A percentile compares a stretch with the other conserved stretches of the same genome.
These are phyloP conservation scores for Agrocybe praecox DNA, from an alignment of 768 basidiomycete genomes.

Conservation along the genomic window DNA sequence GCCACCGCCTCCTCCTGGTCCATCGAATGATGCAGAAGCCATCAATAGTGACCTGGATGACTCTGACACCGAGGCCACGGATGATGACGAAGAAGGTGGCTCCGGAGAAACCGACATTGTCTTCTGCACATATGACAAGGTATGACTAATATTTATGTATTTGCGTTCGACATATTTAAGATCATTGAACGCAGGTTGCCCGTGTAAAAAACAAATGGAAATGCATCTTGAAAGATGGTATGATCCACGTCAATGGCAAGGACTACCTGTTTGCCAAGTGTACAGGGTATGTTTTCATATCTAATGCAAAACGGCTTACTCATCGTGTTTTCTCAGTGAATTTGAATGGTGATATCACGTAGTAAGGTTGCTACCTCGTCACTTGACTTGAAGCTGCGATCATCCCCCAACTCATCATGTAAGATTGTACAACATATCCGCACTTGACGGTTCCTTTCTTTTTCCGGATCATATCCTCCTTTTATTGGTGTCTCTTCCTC, in stretches of 20 bases:
- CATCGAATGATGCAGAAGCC: slow-evolving; percentile 67
- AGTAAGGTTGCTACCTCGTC: neutral
- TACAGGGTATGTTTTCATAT: slow-evolving; percentile 65
- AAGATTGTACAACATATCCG: slow-evolving; percentile 9
- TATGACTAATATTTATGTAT: slow-evolving; percentile 29
- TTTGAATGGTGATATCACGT: slow-evolving; percentile 39
- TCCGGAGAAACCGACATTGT: slow-evolving; percentile 87
- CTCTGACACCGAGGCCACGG: slow-evolving; percentile 85
- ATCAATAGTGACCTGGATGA: slow-evolving; percentile 98
- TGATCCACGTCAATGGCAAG: slow-evolving; percentile 95
- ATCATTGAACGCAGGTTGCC: slow-evolving; percentile 66
- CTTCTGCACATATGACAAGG: slow-evolving; percentile 99
- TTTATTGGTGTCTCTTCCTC: neutral
- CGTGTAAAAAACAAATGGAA: slow-evolving; percentile 99
- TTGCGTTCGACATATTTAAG: neutral
- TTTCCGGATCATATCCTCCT: neutral
- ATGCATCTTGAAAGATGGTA: slow-evolving; percentile 95
- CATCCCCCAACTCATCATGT: neutral
- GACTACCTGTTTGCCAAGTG: slow-evolving; percentile 98
- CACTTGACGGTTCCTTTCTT: slow-evolving; percentile 1
- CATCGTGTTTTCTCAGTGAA: slow-evolving; percentile 27
- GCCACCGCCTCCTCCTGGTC: slow-evolving; percentile 37
- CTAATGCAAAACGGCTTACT: slow-evolving; percentile 1
- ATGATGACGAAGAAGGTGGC: slow-evolving; percentile 78
- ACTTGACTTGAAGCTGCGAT: neutral